phyloP scores from a whole-genome alignment of 202 grass and related monocot species.

The Panicum virgatum region DNA sequence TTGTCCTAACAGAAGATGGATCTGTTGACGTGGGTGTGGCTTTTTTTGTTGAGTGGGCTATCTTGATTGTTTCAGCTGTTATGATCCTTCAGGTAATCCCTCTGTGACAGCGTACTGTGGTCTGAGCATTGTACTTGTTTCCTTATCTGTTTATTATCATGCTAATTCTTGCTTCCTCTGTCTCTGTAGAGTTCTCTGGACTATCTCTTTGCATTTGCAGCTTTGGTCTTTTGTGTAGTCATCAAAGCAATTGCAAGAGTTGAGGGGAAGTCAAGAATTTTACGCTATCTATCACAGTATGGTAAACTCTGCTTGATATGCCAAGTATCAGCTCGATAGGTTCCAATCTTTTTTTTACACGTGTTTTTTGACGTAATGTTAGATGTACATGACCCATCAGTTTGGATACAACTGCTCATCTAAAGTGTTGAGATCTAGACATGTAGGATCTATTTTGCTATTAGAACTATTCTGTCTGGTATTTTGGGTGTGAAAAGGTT shows the following conservation, averaged over 20 bases:
- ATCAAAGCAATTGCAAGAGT: slow-evolving; percentile 54
- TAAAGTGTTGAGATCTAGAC: neutral
- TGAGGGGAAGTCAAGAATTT: slow-evolving; percentile 44
- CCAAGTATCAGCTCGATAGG: neutral
- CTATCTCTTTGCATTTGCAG: slow-evolving; percentile 57
- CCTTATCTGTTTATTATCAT: slow-evolving; percentile 30
- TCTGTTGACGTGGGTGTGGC: slow-evolving; percentile 74
- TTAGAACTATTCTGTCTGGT: neutral
- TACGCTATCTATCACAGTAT: slow-evolving; percentile 57
- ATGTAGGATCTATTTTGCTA: neutral
- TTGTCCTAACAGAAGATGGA: slow-evolving; percentile 92
- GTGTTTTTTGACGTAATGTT: neutral
- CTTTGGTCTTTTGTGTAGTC: slow-evolving; percentile 54
- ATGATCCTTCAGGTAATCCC: slow-evolving; percentile 81
- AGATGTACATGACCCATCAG: neutral
- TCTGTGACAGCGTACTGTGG: neutral
- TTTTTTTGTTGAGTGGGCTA: slow-evolving; percentile 90
- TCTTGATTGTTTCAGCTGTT: slow-evolving; percentile 79
- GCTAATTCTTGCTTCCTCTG: slow-evolving; percentile 17
- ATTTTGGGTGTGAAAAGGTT: neutral
- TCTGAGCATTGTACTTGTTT: slow-evolving; percentile 16
- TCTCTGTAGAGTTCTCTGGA: slow-evolving; percentile 80
- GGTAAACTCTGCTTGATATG: neutral
- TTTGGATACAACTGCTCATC: neutral
- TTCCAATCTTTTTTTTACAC: neutral